Percentiles rank a stretch among this genome's conserved stretches.
Conservation (phyloP, 495 filamentous ascomycete species). For the Penicillium psychrofluorescens region DNA sequence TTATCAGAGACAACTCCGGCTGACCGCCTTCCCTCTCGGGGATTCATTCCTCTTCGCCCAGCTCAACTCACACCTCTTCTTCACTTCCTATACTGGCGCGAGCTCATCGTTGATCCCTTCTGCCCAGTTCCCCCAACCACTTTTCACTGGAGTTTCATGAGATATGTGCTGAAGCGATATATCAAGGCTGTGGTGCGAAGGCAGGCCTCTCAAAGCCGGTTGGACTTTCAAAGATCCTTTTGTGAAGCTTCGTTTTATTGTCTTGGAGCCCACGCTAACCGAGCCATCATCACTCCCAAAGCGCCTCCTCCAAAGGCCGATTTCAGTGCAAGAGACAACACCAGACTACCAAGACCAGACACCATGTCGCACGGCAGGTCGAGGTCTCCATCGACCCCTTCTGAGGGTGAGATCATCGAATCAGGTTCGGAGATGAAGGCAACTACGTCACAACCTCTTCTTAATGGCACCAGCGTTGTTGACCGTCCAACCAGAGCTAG, state of each 20-base stretch:
- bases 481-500: constrained; percentile 62
- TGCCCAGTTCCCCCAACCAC: neutral
- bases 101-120: neutral
- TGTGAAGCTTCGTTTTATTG: constrained; percentile 9
- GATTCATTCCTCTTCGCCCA: neutral
- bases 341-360: no score
- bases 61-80: neutral
- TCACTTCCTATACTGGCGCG: neutral
- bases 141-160: constrained; percentile 1
- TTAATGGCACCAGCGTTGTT: constrained; percentile 61
- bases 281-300: constrained; percentile 7
- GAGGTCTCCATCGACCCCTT: constrained; percentile 43
- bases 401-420: constrained; percentile 86
- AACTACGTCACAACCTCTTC: constrained; percentile 70
- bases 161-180: constrained; percentile 13
- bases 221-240: constrained; percentile 37
- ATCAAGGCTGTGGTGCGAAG: constrained; percentile 25
- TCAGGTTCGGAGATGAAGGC: constrained; percentile 61
- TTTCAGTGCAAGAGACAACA: neutral
- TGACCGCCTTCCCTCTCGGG: constrained; percentile 1
- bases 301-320: constrained; percentile 19
- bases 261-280: constrained; percentile 26
- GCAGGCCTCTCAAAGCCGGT: constrained; percentile 38
- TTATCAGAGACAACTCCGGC: constrained; percentile 1
- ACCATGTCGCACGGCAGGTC: constrained; percentile 31